Evolutionary conservation across 2,329 filamentous ascomycete genomes (phyloP).

Genomic region (Xylariaceae sp.): DNA sequence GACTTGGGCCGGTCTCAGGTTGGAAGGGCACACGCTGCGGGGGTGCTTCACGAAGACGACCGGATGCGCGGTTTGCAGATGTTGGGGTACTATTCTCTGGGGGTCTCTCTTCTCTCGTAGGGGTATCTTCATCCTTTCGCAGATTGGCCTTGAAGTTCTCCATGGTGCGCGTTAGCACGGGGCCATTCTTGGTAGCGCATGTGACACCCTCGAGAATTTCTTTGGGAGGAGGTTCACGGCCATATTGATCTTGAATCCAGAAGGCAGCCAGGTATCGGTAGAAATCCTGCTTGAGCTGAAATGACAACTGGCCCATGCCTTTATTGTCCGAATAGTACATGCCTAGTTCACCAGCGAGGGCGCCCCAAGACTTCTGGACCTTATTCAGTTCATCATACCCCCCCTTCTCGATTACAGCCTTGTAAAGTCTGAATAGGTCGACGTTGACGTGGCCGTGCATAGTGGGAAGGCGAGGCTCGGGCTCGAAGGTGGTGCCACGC

Average conservation of each 20-base stretch:
- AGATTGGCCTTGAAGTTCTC: slow-evolving; percentile 64
- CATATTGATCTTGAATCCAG: slow-evolving; percentile 75
- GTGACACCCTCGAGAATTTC: slow-evolving; percentile 75
- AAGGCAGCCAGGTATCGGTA: slow-evolving; percentile 87
- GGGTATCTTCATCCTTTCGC: slow-evolving; percentile 57
- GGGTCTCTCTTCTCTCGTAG: slow-evolving; percentile 58
- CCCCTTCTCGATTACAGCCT: slow-evolving; percentile 69
- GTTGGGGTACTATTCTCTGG: slow-evolving; percentile 42
- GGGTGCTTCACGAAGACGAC: slow-evolving; percentile 74
- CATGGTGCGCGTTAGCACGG: slow-evolving; percentile 71
- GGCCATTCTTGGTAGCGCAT: slow-evolving; percentile 78
- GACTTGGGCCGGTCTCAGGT: slow-evolving; percentile 65
- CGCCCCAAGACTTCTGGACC: slow-evolving; percentile 82
- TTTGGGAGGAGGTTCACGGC: slow-evolving; percentile 77
- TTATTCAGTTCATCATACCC: slow-evolving; percentile 83
- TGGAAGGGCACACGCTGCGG: slow-evolving; percentile 82
- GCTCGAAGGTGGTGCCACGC: slow-evolving; percentile 74
- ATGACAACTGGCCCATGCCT: slow-evolving; percentile 67
- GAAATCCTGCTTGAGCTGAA: slow-evolving; percentile 81
- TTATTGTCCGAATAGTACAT: slow-evolving; percentile 67
- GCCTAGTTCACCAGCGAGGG: slow-evolving; percentile 71
- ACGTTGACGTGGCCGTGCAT: slow-evolving; percentile 74
- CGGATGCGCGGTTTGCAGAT: slow-evolving; percentile 54
- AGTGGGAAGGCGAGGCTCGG: slow-evolving; percentile 57
- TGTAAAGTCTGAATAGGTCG: slow-evolving; percentile 75